Evolutionary conservation across 2,329 filamentous ascomycete genomes (phyloP).

Genomic region (Cryphonectria radicalis): DNA sequence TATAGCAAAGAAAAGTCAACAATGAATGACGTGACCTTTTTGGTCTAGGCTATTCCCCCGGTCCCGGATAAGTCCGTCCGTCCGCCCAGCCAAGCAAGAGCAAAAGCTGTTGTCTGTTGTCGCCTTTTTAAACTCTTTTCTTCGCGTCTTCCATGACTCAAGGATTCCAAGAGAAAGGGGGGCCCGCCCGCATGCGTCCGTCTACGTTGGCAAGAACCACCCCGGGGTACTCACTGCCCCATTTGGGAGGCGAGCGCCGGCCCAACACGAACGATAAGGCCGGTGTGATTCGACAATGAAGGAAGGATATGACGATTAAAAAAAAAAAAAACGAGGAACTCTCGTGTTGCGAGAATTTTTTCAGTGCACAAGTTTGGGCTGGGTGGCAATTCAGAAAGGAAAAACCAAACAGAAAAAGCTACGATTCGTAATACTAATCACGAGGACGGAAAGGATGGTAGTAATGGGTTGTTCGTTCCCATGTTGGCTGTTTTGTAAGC

Average conservation of each 20-base stretch:
- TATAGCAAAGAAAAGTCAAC: neutral
- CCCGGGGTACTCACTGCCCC: neutral
- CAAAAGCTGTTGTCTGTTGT: neutral
- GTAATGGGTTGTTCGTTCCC: neutral
- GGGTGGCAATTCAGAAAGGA: neutral
- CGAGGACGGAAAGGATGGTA: neutral
- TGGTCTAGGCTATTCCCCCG: neutral
- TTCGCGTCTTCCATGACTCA: neutral
- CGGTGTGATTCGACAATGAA: neutral
- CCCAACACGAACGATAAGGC: neutral
- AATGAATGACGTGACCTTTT: conserved; percentile 2
- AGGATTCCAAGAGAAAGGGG: neutral
- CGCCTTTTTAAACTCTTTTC: neutral
- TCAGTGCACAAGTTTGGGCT: neutral
- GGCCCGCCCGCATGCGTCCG: neutral
- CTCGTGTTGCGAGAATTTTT: neutral
- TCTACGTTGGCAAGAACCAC: neutral
- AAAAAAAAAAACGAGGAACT: too few relatives aligned
- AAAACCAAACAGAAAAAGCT: neutral
- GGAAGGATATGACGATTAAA: neutral
- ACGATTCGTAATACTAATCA: neutral
- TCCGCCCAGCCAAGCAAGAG: neutral
- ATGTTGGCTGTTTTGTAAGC: neutral
- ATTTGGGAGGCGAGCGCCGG: neutral
- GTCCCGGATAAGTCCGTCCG: neutral